A percentile compares a stretch with the other conserved stretches of the same genome.
Conservation (phyloP, 1,284 basidiomycete genomes). For the Ganoderma lingzhi region DNA sequence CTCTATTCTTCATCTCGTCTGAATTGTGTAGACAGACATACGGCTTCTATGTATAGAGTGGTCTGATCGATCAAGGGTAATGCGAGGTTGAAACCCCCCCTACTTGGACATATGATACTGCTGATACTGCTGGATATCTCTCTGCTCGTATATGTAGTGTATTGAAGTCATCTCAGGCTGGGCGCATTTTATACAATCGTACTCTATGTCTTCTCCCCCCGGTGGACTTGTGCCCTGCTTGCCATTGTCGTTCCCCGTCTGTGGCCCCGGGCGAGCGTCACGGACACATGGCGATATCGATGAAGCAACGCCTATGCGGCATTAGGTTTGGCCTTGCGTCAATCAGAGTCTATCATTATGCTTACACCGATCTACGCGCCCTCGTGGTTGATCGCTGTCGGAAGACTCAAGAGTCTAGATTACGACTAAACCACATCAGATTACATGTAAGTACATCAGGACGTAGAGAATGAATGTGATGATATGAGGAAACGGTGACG, state of each 20-base stretch:
- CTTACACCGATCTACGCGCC: neutral
- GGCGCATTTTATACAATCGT: neutral
- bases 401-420: neutral
- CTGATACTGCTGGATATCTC: neutral
- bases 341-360: too few relatives aligned
- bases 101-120: neutral
- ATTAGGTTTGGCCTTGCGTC: too few relatives aligned
- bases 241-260: too few relatives aligned
- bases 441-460: neutral
- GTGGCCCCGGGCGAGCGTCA: too few relatives aligned
- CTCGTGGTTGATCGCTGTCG: neutral
- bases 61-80: neutral
- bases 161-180: neutral
- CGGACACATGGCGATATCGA: too few relatives aligned
- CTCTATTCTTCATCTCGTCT: neutral
- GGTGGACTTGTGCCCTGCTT: neutral
- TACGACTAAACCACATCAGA: neutral
- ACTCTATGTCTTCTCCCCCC: neutral
- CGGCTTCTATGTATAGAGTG: neutral
- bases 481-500: neutral
- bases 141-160: neutral
- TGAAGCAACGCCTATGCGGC: too few relatives aligned
- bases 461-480: neutral
- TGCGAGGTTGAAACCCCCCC: neutral
- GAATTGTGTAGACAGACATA: neutral